Conservation (phyloP, 768 basidiomycete genomes). For the Mycena filopes region DNA sequence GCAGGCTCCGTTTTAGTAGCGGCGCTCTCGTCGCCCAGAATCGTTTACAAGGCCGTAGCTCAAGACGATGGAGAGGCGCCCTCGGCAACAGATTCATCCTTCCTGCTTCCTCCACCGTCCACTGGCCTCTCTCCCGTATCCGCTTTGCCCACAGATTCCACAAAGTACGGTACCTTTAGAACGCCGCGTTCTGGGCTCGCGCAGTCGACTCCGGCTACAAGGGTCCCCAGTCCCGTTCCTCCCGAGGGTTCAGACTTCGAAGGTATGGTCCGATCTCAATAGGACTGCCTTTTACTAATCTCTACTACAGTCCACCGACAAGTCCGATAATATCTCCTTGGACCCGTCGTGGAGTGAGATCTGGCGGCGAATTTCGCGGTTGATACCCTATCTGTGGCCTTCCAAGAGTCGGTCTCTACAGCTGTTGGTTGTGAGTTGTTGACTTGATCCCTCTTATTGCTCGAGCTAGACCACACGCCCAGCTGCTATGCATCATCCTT, state of each 20-base stretch:
- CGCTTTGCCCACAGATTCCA: constrained; percentile 50
- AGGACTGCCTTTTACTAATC: background rate
- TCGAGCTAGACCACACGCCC: constrained; percentile 6
- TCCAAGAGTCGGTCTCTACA: constrained; percentile 73
- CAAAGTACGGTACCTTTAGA: constrained; percentile 84
- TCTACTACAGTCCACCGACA: constrained; percentile 46
- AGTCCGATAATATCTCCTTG: constrained; percentile 64
- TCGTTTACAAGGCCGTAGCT: constrained; percentile 67
- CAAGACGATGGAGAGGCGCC: constrained; percentile 53
- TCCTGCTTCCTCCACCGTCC: constrained; percentile 66
- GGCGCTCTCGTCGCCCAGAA: constrained; percentile 70
- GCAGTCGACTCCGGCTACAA: constrained; percentile 64
- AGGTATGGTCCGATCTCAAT: constrained; percentile 42
- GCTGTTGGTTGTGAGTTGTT: constrained; percentile 65
- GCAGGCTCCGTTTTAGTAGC: constrained; percentile 69
- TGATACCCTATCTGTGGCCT: constrained; percentile 90
- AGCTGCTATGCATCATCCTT: constrained; percentile 77
- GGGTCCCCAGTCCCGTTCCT: constrained; percentile 60
- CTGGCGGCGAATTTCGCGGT: constrained; percentile 67
- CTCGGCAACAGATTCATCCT: constrained; percentile 59
- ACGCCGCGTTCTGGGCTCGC: constrained; percentile 59
- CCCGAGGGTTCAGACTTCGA: constrained; percentile 51
- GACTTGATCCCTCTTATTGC: constrained; percentile 7
- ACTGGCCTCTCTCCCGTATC: constrained; percentile 61
- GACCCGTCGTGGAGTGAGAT: constrained; percentile 82